These are phyloP conservation scores for Fusarium sterilihyphosum DNA, from an alignment of 2,329 filamentous ascomycete species.

Conservation along the genomic window DNA sequence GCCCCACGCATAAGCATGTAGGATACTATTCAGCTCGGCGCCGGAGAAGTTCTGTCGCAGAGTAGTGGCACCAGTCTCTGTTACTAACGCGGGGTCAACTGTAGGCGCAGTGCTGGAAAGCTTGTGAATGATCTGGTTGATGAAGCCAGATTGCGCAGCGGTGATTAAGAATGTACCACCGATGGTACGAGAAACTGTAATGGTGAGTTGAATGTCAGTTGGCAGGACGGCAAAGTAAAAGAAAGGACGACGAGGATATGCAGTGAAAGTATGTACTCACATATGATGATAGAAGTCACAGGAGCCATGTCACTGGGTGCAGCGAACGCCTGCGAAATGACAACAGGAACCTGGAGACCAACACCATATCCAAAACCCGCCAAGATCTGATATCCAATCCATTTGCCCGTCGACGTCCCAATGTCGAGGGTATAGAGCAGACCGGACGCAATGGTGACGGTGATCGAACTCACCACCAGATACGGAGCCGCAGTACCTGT, in stretches of 20 bases:
- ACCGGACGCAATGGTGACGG: neutral
- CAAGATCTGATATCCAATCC: neutral
- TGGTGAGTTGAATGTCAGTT: neutral
- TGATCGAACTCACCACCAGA: neutral
- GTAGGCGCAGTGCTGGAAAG: neutral
- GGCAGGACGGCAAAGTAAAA: accelerated
- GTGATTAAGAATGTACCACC: neutral
- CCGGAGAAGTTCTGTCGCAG: neutral
- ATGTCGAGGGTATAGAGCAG: neutral
- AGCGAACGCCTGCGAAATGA: neutral
- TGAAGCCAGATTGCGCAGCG: neutral
- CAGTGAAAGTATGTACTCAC: neutral
- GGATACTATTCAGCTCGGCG: neutral
- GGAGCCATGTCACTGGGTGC: neutral
- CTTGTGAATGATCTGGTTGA: neutral
- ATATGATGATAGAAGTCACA: neutral
- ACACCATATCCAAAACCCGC: neutral
- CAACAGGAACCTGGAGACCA: neutral
- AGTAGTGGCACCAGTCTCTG: neutral
- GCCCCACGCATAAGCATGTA: neutral
- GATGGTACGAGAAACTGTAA: neutral
- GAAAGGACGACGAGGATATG: neutral
- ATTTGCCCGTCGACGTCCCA: neutral
- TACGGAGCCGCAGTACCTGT: neutral
- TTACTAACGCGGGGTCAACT: neutral